Base-by-base conservation (phyloP, 75 land plant species). In the Azolla pinnata region DNA sequence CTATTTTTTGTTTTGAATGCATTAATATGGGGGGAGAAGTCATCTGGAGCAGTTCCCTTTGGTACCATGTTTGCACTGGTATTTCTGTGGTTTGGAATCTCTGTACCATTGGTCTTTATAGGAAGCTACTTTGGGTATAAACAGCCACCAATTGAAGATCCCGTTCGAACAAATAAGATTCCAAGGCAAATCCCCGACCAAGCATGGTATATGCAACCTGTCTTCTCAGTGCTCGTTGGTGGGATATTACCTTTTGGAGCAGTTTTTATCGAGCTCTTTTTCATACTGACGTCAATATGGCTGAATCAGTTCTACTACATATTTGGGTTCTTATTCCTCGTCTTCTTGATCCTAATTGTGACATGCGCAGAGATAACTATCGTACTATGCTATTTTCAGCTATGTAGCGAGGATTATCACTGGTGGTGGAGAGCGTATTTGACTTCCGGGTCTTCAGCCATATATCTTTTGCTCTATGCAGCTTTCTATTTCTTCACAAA, bases 351-450 rank as follows among this genome's bases (percentile, higher is more conserved):
- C 35, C 80, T 91, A 24, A 55, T 87, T 4, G 71, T 91, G 63
- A 84, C 85, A 9, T 91, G 97, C 52, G 97, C 83, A 19, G 92
- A 87, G 78, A 87, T 91, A 65, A 79, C 88, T 3, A 75, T 91
- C 21, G 88, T 91, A 55, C 83, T 91, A 1, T 87, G 92, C 83
- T 91, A 87, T 69, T 87, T 91, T 69, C 88, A 91, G 61, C 76
- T 91, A 28, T 91, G 97, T 64, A 84, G 85, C 57, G 92, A 87
- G 68, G 88, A 91, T 64, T 91, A 84, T 66, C 63, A 69, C 28
- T 87, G 92, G 92, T 91, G 97, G 97, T 91, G 97, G 92, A 87
- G 88, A 52, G 68, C 88, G 1, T 91, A 87, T 54, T 57, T 91
- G 54, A 84, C 97, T 17, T 77, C 93, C 12, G 88, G 97, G 2